phyloP scores from a whole-genome alignment of 2,329 filamentous ascomycete species.

The Clarireedia paspali region DNA sequence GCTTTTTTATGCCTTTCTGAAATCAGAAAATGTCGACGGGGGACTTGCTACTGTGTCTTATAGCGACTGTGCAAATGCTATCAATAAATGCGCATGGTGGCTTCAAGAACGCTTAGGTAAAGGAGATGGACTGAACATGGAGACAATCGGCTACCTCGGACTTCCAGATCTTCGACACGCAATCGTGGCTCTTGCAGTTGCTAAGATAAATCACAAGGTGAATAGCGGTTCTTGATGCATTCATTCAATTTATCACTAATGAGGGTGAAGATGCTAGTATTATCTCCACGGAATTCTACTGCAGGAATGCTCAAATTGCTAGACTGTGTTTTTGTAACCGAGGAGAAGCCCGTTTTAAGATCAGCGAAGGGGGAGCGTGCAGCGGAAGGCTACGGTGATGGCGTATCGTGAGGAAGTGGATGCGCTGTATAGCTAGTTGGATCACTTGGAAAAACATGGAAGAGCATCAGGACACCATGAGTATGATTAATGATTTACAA shows the following conservation, averaged over 20 bases:
- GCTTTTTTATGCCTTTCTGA: neutral
- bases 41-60: neutral
- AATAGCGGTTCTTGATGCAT: neutral
- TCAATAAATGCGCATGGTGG: neutral
- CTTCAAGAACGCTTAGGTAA: neutral
- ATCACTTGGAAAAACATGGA: too few species aligned
- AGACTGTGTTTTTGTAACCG: slow-evolving; percentile 19
- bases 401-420: slow-evolving; percentile 30
- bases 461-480: too few species aligned
- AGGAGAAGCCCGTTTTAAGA: slow-evolving; percentile 30
- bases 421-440: slow-evolving; percentile 24
- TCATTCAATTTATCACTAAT: neutral
- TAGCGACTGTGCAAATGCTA: neutral
- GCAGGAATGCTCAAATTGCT: neutral
- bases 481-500: neutral
- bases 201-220: neutral
- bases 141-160: neutral
- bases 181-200: neutral
- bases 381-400: slow-evolving; percentile 26
- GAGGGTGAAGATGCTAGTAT: neutral
- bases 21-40: neutral
- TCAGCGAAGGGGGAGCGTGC: slow-evolving; percentile 34
- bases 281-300: neutral
- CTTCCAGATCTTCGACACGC: neutral
- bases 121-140: neutral